Base-by-base conservation (phyloP, 257 asterid species). In the Salvia rosmarinus region DNA sequence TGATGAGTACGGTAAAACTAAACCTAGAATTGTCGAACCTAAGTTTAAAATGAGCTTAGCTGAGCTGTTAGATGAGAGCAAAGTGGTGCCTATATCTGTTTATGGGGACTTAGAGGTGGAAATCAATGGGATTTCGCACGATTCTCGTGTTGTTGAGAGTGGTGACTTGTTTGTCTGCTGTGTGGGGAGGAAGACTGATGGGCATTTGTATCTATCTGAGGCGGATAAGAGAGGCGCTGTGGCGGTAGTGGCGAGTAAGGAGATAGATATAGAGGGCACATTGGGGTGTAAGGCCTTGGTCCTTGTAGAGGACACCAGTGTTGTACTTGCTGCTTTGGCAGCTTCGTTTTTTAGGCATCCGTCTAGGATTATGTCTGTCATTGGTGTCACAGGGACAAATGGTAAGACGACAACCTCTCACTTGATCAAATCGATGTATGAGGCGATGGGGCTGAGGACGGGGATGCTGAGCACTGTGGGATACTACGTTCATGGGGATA, bases 181-280 rank as follows among this genome's bases (percentile, higher is more conserved):
- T 61, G 79, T 85, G 10, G 97, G 96, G 83, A 85, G 61, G 79
- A 84, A 77, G 11, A 81, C 85, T 5, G 97, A 90, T 67, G 96
- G 95, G 64, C 94, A 90, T 82, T 74, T 85, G 75, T 87, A 70
- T 67, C 71, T 90, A 61, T 78, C 91, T 0, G 99, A 94, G 89
- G 99, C 91, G 0, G 97, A 89, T 85, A 91, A 94, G 85, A 84
- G 99, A 82, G 97, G 96, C 14, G 99, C 96, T 12, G 96, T 91
- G 44, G 99, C 97, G 2, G 87, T 89, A 67, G 97, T 94, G 30
- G 96, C 99, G 3, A 88, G 95, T 82, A 89, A 88, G 70, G 97
- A 91, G 86, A 83, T 94, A 59, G 96, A 88, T 72, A 87, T 89
- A 43, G 96, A 89, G 73, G 92, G 75, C 67, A 90, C 97, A 0